Evolutionary conservation across 164 flowering plant species (phyloP), one percentile per base, ranked within the genome.

Genomic region (Kingdonia uniflora): DNA sequence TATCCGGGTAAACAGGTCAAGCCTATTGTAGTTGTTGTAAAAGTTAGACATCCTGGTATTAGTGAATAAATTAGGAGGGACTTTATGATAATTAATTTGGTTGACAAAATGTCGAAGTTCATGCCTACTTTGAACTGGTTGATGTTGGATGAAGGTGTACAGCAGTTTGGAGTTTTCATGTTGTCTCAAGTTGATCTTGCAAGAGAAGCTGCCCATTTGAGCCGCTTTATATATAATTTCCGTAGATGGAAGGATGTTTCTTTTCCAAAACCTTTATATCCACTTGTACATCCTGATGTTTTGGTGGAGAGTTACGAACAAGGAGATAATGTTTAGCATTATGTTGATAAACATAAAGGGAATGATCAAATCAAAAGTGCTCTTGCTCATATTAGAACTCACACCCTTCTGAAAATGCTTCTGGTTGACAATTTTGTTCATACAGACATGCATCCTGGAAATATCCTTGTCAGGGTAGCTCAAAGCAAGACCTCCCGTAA

Each of bases 11-110:
- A 71, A 38, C 58, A 55, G 21, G 59, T 59, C 17, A 84, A 80
- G 67, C 86, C 88, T 46, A 68, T 71, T 29, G 70, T 67, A 15
- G 95, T 86, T n/a, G n/a, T n/a, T n/a, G n/a, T n/a, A n/a, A n/a
- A n/a, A n/a, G n/a, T n/a, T n/a, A n/a, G n/a, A n/a, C 91, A 86
- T 71, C 91, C 91, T 39, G 87, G 91, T 29, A 88, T 86, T 64
- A 79, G 79, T 41, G 91, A 86, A 61, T 57, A 80, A 56, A 86
- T 86, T 25, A 71, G 81, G 52, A 75, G 95, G 65, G 90, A 85
- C 56, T 85, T 85, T 29, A 29, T 49, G 33, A 65, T 85, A 16
- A 79, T 85, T 40, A 77, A 81, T 64, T 53, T 67, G 40, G 68
- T 76, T 53, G 87, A 79, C n/a, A 83, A 72, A 55, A 57, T 80